phyloP scores from a whole-genome alignment of 2,329 filamentous ascomycete genomes.

The Talaromyces sp. region DNA sequence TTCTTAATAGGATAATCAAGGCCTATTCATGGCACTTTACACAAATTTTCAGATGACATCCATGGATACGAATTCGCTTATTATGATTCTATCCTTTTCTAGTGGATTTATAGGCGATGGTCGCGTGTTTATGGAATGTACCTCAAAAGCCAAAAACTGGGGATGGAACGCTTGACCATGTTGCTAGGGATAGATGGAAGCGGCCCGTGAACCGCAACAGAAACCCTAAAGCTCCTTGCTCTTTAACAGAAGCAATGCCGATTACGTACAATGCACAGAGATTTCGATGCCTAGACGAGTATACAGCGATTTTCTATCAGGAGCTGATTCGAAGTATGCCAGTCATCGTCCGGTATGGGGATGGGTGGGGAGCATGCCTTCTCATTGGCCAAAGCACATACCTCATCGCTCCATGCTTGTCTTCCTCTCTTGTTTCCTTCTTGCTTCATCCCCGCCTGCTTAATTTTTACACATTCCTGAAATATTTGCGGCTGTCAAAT shows the following conservation, averaged over 20 bases:
- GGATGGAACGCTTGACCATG: not conserved
- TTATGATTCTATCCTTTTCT: not conserved
- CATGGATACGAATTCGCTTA: too few relatives aligned
- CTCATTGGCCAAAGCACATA: constrained; percentile 9
- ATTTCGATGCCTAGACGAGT: too few relatives aligned
- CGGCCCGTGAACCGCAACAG: not conserved
- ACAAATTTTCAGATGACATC: not conserved
- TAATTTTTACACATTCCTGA: constrained; percentile 6
- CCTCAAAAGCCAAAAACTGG: not conserved
- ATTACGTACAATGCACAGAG: too few relatives aligned
- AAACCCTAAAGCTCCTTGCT: not conserved
- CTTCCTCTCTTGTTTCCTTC: not conserved
- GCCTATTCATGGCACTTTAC: not conserved
- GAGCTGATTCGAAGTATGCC: not conserved
- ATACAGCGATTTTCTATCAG: too few relatives aligned
- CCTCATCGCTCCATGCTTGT: not conserved
- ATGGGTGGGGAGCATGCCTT: constrained; percentile 3
- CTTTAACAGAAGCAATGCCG: not conserved
- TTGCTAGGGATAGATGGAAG: not conserved
- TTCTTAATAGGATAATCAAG: not conserved
- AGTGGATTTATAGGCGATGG: not conserved
- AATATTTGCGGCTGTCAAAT: not conserved
- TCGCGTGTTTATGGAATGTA: not conserved
- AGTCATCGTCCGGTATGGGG: constrained; percentile 6
- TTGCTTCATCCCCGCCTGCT: constrained; percentile 3